Base-by-base conservation (phyloP, 106 monocot genomes). In the Dendrobium catenatum region DNA sequence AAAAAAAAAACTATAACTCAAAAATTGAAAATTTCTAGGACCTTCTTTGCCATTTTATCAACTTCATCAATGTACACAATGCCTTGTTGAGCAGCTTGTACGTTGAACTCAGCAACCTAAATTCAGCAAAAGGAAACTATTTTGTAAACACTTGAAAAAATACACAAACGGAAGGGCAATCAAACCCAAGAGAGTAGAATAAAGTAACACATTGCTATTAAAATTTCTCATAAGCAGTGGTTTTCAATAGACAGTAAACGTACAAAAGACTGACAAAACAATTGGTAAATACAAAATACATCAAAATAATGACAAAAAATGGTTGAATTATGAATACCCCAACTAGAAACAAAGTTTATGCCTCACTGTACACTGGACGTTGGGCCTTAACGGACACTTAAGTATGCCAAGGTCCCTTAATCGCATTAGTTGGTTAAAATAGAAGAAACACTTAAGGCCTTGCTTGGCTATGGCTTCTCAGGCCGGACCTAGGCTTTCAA, bases 41-140 rank as follows among this genome's bases (percentile, higher is more conserved):
- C 97, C 97, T 94, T 97, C 87, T 94, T 97, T 42, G 97, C 88
- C 81, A 97, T 97, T 58, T 97, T 97, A 85, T 97, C 97, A 90
- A 97, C 88, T 97, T 97, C 97, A 77, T 97, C 97, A 82, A 97
- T 97, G 84, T 97, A 97, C 55, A 97, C 94, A 48, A 97, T 97
- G 51, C 97, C 97, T 84, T 91, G 94, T 79, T 97, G 97, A 84
- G 97, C 97, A 79, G 97, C 94, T 85, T 94, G 86, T 37, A 97
- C 91, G 80, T 97, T 88, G 75, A 89, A 94, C 17, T 94, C 97
- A 68, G 97, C 89, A 86, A 72, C 97, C 97, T 97, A 84, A 64
- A 78, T 22, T 78, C 11, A 75, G 61, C 55, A 26, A 33, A 26
- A 17, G 59, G 9, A 77, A 42, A 70, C 70, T 31, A 8, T 15